Evolutionary conservation across 306 rosid species (phyloP).

Genomic region (Benincasa hispida): DNA sequence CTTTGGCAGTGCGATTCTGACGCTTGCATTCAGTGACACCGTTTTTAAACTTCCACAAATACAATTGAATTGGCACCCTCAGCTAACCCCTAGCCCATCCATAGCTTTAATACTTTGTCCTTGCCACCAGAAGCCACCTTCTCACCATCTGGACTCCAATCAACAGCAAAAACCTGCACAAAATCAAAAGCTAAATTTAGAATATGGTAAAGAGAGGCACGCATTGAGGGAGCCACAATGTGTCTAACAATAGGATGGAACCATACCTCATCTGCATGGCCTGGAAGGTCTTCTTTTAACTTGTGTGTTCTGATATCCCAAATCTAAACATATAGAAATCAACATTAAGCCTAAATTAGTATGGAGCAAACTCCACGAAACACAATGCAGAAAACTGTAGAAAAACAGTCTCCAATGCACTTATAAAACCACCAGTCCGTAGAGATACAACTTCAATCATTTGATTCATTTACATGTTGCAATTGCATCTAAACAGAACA

Average conservation of each 20-base stretch:
- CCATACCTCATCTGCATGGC: slow-evolving; percentile 86
- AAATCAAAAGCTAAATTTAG: slow-evolving; percentile 5
- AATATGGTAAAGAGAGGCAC: slow-evolving; percentile 1
- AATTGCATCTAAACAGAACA: neutral
- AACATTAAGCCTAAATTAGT: neutral
- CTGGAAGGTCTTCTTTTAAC: slow-evolving; percentile 93
- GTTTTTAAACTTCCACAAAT: neutral
- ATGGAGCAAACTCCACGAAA: neutral
- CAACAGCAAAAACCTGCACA: slow-evolving; percentile 74
- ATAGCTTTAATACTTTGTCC: slow-evolving; percentile 82
- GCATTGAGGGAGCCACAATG: neutral
- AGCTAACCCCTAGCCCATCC: slow-evolving; percentile 58
- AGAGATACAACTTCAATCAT: neutral
- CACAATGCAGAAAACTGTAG: neutral
- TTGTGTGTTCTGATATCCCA: slow-evolving; percentile 82
- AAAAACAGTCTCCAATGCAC: neutral
- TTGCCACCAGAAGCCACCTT: slow-evolving; percentile 97
- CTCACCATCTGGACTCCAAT: slow-evolving; percentile 98
- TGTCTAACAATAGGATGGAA: neutral
- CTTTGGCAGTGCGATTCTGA: neutral
- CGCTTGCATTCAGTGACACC: neutral
- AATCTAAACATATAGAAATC: slow-evolving; percentile 28
- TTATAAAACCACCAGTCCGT: neutral
- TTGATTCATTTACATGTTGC: neutral
- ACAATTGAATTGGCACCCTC: neutral